These are phyloP conservation scores for Colletotrichum gloeosporioides DNA, from an alignment of 2,329 filamentous ascomycete genomes.

Conservation along the genomic window DNA sequence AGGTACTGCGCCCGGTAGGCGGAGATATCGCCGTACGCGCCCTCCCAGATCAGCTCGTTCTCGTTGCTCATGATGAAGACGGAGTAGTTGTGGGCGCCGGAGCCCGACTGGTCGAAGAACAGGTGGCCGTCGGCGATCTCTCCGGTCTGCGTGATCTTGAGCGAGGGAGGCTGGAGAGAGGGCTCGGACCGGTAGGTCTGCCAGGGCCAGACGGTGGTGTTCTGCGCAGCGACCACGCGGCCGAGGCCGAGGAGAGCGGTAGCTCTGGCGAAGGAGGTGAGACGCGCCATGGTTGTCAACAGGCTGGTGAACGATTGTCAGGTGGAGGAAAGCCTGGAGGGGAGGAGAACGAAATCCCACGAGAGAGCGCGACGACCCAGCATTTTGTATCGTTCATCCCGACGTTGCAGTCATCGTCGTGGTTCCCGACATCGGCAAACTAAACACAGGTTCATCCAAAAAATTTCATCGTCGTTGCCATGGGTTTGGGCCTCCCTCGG, in stretches of 20 bases:
- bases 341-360: no score
- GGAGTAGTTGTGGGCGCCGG: conserved; percentile 11
- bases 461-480: background rate
- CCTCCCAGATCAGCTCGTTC: conserved; percentile 32
- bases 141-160: conserved; percentile 9
- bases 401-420: background rate
- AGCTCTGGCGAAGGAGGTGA: background rate
- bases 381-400: background rate
- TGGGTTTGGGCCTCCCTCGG: background rate
- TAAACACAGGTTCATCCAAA: background rate
- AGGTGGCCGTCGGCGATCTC: conserved; percentile 29
- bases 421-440: background rate
- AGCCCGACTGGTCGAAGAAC: conserved; percentile 27
- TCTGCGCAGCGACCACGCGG: background rate
- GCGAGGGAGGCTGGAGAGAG: background rate
- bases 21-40: conserved; percentile 26
- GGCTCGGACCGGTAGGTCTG: conserved; percentile 13
- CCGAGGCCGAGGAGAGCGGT: background rate
- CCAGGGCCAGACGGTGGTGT: conserved; percentile 8
- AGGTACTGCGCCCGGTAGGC: conserved; percentile 32
- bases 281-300: background rate
- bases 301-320: background rate
- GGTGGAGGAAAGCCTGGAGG: background rate
- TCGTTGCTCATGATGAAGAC: conserved; percentile 29
- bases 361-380: background rate